Conservation (phyloP, 495 filamentous ascomycete species). For the Podospora comata region DNA sequence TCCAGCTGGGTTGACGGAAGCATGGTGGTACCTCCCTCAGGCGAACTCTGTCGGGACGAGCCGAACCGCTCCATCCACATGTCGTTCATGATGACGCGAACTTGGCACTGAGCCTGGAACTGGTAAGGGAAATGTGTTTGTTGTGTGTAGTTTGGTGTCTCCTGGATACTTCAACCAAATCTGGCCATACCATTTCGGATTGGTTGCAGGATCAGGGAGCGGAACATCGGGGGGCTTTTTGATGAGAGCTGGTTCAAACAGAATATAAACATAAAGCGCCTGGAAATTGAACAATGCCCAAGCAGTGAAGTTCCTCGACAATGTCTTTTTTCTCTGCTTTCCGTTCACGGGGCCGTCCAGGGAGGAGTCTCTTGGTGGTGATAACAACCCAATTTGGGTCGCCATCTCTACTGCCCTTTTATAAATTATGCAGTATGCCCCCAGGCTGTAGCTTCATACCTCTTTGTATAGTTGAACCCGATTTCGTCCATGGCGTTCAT, state of each 20-base stretch:
- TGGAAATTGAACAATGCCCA: conserved; percentile 33
- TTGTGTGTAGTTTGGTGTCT: conserved; percentile 18
- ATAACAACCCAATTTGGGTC: neutral
- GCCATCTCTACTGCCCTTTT: neutral
- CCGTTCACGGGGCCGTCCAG: conserved; percentile 14
- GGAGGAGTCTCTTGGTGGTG: no score
- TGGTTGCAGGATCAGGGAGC: conserved; percentile 26
- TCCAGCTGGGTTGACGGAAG: neutral
- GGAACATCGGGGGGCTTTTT: conserved; percentile 22
- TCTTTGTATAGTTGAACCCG: conserved; percentile 10
- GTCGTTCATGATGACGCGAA: conserved; percentile 28
- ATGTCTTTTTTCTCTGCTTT: conserved; percentile 19
- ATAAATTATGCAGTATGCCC: no score
- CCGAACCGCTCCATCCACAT: conserved; percentile 19
- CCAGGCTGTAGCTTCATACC: no score
- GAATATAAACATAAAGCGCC: conserved; percentile 7
- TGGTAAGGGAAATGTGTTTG: conserved; percentile 16
- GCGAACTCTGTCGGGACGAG: conserved; percentile 1
- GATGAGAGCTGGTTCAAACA: conserved; percentile 20
- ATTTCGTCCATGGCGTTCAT: conserved; percentile 31
- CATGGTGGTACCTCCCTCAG: conserved; percentile 2
- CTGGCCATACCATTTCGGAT: conserved; percentile 32
- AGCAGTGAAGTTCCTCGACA: conserved; percentile 24
- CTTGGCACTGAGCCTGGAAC: conserved; percentile 26
- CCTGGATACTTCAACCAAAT: conserved; percentile 33